A percentile compares a stretch with the other conserved stretches of the same genome.
These are phyloP conservation scores for Penicillium longicatenatum DNA, from an alignment of 495 filamentous ascomycete species.

Conservation along the genomic window DNA sequence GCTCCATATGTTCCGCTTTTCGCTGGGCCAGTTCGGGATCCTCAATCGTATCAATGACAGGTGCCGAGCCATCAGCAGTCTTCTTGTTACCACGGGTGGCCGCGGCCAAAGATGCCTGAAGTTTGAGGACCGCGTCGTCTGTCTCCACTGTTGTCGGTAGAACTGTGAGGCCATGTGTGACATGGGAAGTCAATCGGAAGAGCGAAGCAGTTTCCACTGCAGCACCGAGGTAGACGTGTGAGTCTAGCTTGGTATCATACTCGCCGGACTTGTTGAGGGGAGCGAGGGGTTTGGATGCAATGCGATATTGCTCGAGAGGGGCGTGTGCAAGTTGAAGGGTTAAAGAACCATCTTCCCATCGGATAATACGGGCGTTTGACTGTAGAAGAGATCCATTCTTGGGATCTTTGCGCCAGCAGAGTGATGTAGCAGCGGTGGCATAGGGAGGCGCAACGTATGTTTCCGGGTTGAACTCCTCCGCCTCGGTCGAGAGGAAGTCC, in stretches of 20 bases:
- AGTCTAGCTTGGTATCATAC: conserved; percentile 71
- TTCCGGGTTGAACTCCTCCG: conserved; percentile 69
- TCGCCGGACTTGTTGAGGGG: conserved; percentile 60
- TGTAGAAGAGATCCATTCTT: conserved; percentile 58
- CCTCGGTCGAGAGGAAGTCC: conserved; percentile 74
- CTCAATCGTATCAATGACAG: conserved; percentile 61
- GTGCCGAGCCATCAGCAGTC: conserved; percentile 58
- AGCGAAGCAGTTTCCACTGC: conserved; percentile 68
- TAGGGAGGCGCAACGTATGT: conserved; percentile 71
- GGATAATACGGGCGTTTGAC: conserved; percentile 76
- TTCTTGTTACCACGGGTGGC: conserved; percentile 58
- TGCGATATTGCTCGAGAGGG: conserved; percentile 77
- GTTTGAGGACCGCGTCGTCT: conserved; percentile 74
- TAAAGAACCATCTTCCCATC: conserved; percentile 83
- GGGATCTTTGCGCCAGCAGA: conserved; percentile 73
- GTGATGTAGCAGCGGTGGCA: conserved; percentile 64
- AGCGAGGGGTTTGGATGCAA: conserved; percentile 73
- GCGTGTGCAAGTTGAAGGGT: conserved; percentile 75
- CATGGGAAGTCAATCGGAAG: conserved; percentile 75
- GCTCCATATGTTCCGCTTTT: conserved; percentile 73
- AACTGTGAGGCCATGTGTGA: conserved; percentile 75
- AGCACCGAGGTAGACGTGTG: conserved; percentile 80
- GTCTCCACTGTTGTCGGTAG: conserved; percentile 67
- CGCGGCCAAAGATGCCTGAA: conserved; percentile 69
- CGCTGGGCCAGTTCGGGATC: conserved; percentile 82